These are phyloP conservation scores for Suillus luteus DNA, from an alignment of 768 basidiomycete genomes.

Conservation along the genomic window DNA sequence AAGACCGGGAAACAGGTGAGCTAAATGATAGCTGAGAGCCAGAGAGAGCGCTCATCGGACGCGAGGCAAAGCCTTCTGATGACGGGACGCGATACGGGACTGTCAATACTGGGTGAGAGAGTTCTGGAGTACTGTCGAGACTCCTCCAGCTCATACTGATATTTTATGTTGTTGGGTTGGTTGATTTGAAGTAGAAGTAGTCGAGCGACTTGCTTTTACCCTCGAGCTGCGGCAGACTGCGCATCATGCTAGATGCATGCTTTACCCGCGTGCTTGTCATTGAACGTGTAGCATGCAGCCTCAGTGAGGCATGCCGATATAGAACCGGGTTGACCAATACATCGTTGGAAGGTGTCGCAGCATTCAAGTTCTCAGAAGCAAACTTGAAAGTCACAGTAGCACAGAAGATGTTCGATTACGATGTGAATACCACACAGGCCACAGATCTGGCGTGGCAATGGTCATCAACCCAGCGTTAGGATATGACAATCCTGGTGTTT, in stretches of 20 bases:
- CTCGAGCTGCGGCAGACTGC: neutral
- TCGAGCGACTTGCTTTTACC: neutral
- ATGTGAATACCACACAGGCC: neutral
- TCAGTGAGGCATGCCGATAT: neutral
- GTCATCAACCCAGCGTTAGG: neutral
- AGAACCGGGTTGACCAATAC: neutral
- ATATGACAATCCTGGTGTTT: neutral
- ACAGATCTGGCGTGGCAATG: neutral
- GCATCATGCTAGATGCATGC: slow-evolving; percentile 3
- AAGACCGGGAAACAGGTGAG: slow-evolving; percentile 6
- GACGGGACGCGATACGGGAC: slow-evolving; percentile 11
- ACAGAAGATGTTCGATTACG: neutral
- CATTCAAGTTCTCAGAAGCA: slow-evolving; percentile 4
- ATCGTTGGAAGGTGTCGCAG: neutral
- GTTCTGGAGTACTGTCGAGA: slow-evolving; percentile 11
- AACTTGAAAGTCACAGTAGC: neutral
- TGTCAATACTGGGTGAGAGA: neutral
- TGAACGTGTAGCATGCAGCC: neutral
- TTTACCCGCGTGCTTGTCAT: neutral
- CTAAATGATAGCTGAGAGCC: slow-evolving; percentile 10
- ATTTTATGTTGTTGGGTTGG: neutral
- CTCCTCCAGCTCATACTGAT: slow-evolving; percentile 12
- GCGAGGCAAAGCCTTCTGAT: slow-evolving; percentile 8
- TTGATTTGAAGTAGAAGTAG: neutral
- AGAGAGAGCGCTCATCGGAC: slow-evolving; percentile 11